Base-by-base conservation (phyloP, 805 yeast species). In the Pachysolen tannophilus region DNA sequence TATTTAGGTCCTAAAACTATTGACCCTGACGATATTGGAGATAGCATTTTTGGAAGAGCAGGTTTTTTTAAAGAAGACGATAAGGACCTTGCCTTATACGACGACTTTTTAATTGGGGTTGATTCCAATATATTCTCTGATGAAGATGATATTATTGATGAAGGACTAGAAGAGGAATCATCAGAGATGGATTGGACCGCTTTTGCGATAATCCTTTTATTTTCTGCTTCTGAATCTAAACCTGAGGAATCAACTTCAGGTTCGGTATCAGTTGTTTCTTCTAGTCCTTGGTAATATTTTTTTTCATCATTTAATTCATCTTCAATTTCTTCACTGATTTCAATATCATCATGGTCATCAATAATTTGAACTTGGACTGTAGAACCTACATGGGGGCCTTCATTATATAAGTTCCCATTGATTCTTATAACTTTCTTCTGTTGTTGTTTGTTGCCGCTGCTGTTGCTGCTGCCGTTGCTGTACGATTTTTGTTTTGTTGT, bases 251-350 rank as follows among this genome's bases (percentile, higher is more conserved):
- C 24, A 8, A 8, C 24, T 21, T 21, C 24, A 21, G 10, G 9
- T 21, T 21, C 24, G 8, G 9, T 21, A 21, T 8, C 24, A 8
- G 8, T 10, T 21, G 9, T 10, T 8, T 8, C 24, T 21, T 21
- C 24, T n/a, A n/a, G n/a, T n/a, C n/a, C n/a, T n/a, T n/a, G n/a
- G n/a, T n/a, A n/a, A n/a, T n/a, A 35, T 35, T 30, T 16, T 36
- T 35, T 35, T 35, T 37, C 32, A 35, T 30, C 34, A 30, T 35
- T 36, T 35, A 32, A 17, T 28, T 25, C 34, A 20, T 32, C 36
- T 29, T 32, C 40, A 11, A 32, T 28, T 23, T 32, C 35, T 28
- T 36, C 39, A 16, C 13, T 16, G 11, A 27, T 25, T n/a, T 26
- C 33, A 18, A 32, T 23, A 3, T 20, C 17, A 15, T 20, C 33